Evolutionary conservation across 768 basidiomycete species (phyloP).

Genomic region (Tricholoma flavovirens): DNA sequence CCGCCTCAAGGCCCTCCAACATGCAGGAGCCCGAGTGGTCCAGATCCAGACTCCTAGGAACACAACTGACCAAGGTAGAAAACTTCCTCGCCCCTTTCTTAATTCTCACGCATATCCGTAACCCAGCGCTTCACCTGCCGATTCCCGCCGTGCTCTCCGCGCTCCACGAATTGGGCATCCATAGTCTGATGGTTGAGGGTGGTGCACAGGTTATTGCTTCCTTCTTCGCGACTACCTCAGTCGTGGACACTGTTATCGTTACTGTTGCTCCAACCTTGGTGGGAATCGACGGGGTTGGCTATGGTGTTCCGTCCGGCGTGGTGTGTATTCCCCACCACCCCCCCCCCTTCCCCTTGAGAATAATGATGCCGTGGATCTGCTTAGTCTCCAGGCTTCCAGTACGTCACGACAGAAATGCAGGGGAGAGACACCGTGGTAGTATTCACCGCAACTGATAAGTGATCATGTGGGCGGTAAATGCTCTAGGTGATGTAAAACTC

Average conservation of each 20-base stretch:
- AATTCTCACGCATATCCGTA: neutral
- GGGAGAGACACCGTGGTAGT: constrained; percentile 32
- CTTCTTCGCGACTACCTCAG: constrained; percentile 40
- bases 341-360: neutral
- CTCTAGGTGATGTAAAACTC: no score
- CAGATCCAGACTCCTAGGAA: constrained; percentile 39
- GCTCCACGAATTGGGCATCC: constrained; percentile 53
- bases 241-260: constrained; percentile 72
- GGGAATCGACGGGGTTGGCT: constrained; percentile 64
- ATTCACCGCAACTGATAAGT: constrained; percentile 10
- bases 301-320: constrained; percentile 24
- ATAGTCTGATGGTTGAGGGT: constrained; percentile 92
- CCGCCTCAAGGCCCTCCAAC: constrained; percentile 43
- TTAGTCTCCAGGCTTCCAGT: constrained; percentile 15
- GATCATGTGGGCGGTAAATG: neutral
- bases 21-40: constrained; percentile 64
- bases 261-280: constrained; percentile 87
- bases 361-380: neutral
- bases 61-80: neutral
- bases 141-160: constrained; percentile 44
- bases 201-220: constrained; percentile 79
- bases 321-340: constrained; percentile 12
- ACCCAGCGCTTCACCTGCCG: constrained; percentile 22
- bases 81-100: neutral
- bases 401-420: constrained; percentile 25